A percentile compares a stretch with the other conserved stretches of the same genome.
These are phyloP conservation scores for Persicaria tinctoria DNA, from an alignment of 148 eudicot genomes.

Conservation along the genomic window DNA sequence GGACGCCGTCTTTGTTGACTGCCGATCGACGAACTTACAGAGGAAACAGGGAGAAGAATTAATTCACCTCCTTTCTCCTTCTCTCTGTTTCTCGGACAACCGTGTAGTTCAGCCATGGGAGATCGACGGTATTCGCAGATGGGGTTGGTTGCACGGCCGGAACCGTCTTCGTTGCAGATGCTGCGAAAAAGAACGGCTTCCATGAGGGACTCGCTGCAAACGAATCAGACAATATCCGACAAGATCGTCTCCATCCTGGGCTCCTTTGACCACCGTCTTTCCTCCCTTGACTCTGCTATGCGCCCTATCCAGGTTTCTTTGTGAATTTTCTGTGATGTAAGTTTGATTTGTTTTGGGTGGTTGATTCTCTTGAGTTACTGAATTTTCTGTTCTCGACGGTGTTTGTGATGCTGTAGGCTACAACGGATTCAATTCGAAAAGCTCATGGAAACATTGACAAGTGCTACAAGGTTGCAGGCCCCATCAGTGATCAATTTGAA, in stretches of 20 bases:
- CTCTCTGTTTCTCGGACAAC: neutral
- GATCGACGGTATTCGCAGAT: slow-evolving; percentile 13
- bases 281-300: slow-evolving; percentile 97
- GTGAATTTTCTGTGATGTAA: neutral
- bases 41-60: neutral
- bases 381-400: neutral
- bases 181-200: slow-evolving; percentile 58
- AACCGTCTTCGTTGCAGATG: slow-evolving; percentile 28
- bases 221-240: slow-evolving; percentile 75
- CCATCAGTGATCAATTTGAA: slow-evolving; percentile 71
- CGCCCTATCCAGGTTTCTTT: slow-evolving; percentile 79
- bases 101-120: neutral
- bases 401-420: slow-evolving; percentile 39
- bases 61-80: neutral
- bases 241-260: slow-evolving; percentile 74
- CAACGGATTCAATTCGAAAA: slow-evolving; percentile 72
- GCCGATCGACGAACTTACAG: neutral
- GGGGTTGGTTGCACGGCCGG: slow-evolving; percentile 29
- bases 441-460: slow-evolving; percentile 91
- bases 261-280: slow-evolving; percentile 92
- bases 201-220: slow-evolving; percentile 78
- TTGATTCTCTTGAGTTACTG: slow-evolving; percentile 13
- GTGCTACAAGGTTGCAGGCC: slow-evolving; percentile 83
- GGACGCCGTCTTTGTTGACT: slow-evolving; percentile 9
- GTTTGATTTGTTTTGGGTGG: neutral